Percentiles rank a stretch among this genome's conserved stretches.
Conservation (phyloP, 495 filamentous ascomycete species). For the Rostrohypoxylon terebratum region DNA sequence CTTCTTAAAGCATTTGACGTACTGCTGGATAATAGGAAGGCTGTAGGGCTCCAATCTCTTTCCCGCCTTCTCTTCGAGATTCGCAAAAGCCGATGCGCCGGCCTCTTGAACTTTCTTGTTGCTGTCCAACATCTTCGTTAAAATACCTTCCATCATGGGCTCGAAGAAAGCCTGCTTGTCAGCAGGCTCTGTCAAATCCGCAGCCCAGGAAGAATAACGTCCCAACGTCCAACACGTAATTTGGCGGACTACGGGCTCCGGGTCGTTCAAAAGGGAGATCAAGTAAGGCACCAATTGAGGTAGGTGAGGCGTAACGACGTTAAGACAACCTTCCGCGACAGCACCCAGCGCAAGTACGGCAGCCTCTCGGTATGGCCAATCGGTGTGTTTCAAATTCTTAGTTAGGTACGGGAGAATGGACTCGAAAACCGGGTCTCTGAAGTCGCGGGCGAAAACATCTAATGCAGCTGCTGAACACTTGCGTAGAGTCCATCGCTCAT, state of each 20-base stretch:
- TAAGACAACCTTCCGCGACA: constrained; percentile 94
- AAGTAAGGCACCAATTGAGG: constrained; percentile 92
- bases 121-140: constrained; percentile 92
- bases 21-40: constrained; percentile 90
- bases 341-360: constrained; percentile 95
- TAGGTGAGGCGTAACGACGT: constrained; percentile 88
- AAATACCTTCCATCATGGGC: constrained; percentile 97
- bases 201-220: constrained; percentile 93
- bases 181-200: constrained; percentile 72
- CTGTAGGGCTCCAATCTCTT: constrained; percentile 84
- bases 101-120: constrained; percentile 99
- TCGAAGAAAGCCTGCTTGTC: constrained; percentile 85
- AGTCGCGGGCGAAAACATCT: constrained; percentile 92
- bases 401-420: constrained; percentile 92
- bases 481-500: constrained; percentile 94
- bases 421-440: constrained; percentile 87
- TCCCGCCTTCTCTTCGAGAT: constrained; percentile 92
- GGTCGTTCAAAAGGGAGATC: constrained; percentile 84
- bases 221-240: constrained; percentile 99
- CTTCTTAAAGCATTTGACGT: constrained; percentile 87
- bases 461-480: constrained; percentile 98
- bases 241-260: constrained; percentile 91
- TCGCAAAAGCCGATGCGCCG: constrained; percentile 95
- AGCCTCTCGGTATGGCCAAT: constrained; percentile 94
- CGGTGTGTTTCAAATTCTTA: constrained; percentile 84